Conservation (phyloP, 805 yeast genomes). For the Pichia heedii region DNA sequence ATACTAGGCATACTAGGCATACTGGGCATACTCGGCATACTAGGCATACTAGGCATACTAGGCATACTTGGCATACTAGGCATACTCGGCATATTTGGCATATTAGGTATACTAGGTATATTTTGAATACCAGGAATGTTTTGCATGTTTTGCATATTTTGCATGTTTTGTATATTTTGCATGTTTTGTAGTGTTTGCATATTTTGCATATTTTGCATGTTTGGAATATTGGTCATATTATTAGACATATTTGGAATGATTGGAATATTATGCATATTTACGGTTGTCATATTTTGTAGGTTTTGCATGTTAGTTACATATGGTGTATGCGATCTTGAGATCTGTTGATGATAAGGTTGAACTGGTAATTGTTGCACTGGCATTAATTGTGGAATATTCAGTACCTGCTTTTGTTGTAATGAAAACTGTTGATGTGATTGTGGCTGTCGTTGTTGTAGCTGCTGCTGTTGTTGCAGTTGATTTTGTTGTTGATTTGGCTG, state of each 20-base stretch:
- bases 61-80: neutral
- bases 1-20: too few relatives aligned
- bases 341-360: neutral
- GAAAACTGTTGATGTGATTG: neutral
- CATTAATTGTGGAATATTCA: neutral
- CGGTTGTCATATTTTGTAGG: neutral
- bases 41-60: neutral
- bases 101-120: neutral
- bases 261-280: neutral
- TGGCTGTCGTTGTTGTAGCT: neutral
- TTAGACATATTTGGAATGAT: neutral
- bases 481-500: neutral
- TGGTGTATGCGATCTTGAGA: neutral
- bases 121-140: neutral
- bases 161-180: neutral
- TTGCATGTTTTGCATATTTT: neutral
- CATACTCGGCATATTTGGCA: neutral
- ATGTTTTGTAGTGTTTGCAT: neutral
- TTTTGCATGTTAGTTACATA: neutral
- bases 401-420: neutral
- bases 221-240: neutral
- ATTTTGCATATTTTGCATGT: neutral
- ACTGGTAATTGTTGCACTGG: neutral
- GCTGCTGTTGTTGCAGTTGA: neutral
- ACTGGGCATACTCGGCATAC: neutral